phyloP scores from a whole-genome alignment of 306 rosid genomes.

The Acacia melanoxylon region DNA sequence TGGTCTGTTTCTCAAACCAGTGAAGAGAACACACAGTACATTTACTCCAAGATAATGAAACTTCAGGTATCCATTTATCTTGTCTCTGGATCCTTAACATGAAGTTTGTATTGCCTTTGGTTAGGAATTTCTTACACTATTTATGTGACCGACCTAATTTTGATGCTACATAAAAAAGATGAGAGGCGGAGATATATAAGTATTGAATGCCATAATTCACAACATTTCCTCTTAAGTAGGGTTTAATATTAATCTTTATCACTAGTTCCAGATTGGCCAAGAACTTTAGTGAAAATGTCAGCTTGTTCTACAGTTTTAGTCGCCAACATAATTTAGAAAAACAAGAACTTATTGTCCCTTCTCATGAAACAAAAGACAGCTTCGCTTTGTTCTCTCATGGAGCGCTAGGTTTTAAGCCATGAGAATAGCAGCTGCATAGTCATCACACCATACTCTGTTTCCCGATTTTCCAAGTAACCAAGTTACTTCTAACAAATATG shows the following conservation, averaged over 20 bases:
- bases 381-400: neutral
- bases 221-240: neutral
- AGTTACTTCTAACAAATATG: neutral
- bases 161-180: neutral
- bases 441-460: neutral
- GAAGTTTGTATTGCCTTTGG: constrained; percentile 11
- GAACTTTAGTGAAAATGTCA: neutral
- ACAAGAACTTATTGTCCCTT: neutral
- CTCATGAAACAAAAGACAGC: neutral
- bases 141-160: neutral
- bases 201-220: neutral
- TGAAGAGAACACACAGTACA: constrained; percentile 87
- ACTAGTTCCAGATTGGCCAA: neutral
- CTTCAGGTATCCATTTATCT: constrained; percentile 65
- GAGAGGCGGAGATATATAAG: neutral
- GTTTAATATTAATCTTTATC: neutral
- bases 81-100: constrained; percentile 23
- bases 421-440: neutral
- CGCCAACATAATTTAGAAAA: neutral
- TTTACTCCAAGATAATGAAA: constrained; percentile 71
- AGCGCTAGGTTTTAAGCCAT: neutral
- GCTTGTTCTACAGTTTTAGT: neutral
- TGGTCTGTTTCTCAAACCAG: constrained; percentile 86
- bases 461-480: neutral
- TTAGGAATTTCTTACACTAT: neutral